These are phyloP conservation scores for Hymenochaete sp. DNA, from an alignment of 1,284 basidiomycete species.

Conservation along the genomic window DNA sequence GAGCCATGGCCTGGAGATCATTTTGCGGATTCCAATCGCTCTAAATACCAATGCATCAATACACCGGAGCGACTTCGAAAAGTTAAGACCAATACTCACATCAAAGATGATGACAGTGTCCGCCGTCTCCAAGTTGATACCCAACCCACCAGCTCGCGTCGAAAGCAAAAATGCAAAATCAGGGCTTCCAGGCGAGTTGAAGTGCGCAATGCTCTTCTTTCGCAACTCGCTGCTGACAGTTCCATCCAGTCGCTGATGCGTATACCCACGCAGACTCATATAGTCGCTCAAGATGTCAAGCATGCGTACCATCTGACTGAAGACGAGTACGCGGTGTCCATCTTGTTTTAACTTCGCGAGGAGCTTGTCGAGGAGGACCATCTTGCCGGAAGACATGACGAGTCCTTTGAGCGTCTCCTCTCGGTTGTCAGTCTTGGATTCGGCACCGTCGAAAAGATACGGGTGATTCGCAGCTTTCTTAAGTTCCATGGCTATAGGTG, in stretches of 20 bases:
- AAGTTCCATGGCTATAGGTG: slow-evolving; percentile 76
- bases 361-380: slow-evolving; percentile 94
- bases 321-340: slow-evolving; percentile 95
- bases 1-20: slow-evolving; percentile 98
- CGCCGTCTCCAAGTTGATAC: slow-evolving; percentile 97
- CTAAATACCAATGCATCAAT: slow-evolving; percentile 40
- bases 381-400: slow-evolving; percentile 97
- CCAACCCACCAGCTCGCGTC: slow-evolving; percentile 94
- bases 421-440: slow-evolving; percentile 62
- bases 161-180: slow-evolving; percentile 82
- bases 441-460: slow-evolving; percentile 95
- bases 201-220: slow-evolving; percentile 78
- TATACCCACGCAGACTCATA: slow-evolving; percentile 83
- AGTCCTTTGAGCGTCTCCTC: slow-evolving; percentile 92
- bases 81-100: slow-evolving; percentile 51
- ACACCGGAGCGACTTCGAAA: too few species aligned
- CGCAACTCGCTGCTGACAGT: slow-evolving; percentile 72
- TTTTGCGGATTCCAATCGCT: slow-evolving; percentile 98
- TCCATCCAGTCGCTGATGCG: slow-evolving; percentile 67
- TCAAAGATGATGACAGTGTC: slow-evolving; percentile 99
- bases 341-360: slow-evolving; percentile 83
- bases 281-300: slow-evolving; percentile 98
- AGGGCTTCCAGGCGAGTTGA: slow-evolving; percentile 65
- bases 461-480: slow-evolving; percentile 99
- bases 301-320: slow-evolving; percentile 99